A percentile compares a stretch with the other conserved stretches of the same genome.
Evolutionary conservation across 2,329 filamentous ascomycete species (phyloP).

Genomic region (Colletotrichum sp.): DNA sequence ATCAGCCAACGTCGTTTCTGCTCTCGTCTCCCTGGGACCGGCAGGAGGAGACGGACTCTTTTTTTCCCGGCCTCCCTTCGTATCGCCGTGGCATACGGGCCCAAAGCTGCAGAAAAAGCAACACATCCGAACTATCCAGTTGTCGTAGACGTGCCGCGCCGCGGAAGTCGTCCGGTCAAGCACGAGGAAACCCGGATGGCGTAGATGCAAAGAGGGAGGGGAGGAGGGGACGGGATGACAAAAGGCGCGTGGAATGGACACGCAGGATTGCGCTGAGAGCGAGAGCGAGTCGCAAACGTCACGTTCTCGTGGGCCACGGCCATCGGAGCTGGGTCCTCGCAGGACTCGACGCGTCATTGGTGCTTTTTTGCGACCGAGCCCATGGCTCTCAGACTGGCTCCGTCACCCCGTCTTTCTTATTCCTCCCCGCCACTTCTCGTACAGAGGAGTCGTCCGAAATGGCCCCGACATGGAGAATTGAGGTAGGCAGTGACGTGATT

Average conservation of each 20-base stretch:
- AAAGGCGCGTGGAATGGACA: not conserved
- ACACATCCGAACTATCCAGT: not conserved
- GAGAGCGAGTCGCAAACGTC: not conserved
- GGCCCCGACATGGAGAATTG: not conserved
- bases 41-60: not conserved
- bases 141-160: not conserved
- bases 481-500: not conserved
- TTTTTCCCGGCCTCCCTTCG: not conserved
- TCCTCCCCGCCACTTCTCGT: not conserved
- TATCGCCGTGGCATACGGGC: not conserved
- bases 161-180: not conserved
- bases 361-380: constrained; percentile 6
- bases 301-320: not conserved
- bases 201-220: not conserved
- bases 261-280: not conserved
- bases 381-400: not conserved
- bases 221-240: not conserved
- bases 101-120: not conserved
- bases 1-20: not conserved
- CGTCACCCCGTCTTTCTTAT: constrained; percentile 5
- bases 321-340: constrained; percentile 16
- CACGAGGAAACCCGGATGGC: not conserved
- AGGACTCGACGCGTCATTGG: constrained; percentile 6
- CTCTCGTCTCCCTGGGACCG: not conserved
- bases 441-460: not conserved